Conservation (phyloP, 352 stramenopile species). For the Pythium aquatile region DNA sequence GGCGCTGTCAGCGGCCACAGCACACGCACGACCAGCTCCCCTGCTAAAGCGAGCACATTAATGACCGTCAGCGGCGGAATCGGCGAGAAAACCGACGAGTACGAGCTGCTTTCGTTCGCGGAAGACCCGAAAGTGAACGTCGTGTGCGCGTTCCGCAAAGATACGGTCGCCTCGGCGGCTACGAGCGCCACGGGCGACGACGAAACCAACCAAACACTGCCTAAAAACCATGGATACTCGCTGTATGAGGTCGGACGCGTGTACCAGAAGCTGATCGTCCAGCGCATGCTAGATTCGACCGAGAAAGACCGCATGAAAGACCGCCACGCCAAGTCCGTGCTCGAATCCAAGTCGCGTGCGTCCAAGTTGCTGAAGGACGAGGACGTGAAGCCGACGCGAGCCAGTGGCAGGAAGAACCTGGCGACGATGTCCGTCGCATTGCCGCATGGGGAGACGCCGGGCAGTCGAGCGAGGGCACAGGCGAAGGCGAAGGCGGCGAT, state of each 20-base stretch:
- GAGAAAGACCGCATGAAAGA: conserved; percentile 86
- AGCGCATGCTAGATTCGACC: conserved; percentile 67
- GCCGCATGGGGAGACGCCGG: not conserved
- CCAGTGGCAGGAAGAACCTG: not conserved
- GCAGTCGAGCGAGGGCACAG: not conserved
- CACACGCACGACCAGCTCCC: conserved; percentile 2
- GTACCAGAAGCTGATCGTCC: conserved; percentile 80
- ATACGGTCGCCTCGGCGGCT: conserved; percentile 4
- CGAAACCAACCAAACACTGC: not conserved
- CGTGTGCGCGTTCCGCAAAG: conserved; percentile 52
- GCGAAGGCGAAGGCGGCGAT: too few relatives aligned
- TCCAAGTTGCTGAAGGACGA: conserved; percentile 57
- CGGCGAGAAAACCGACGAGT: conserved; percentile 34
- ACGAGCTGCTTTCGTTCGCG: conserved; percentile 75
- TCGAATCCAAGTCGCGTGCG: conserved; percentile 62
- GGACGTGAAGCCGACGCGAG: not conserved
- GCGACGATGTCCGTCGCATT: not conserved
- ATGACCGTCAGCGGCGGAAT: conserved; percentile 25
- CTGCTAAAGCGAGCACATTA: conserved; percentile 47
- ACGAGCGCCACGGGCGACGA: not conserved
- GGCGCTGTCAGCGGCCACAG: conserved; percentile 18
- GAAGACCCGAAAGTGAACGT: conserved; percentile 72
- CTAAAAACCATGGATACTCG: conserved; percentile 29
- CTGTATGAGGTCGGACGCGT: conserved; percentile 62
- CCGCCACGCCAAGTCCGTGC: conserved; percentile 69